A percentile compares a stretch with the other conserved stretches of the same genome.
These are phyloP conservation scores for Suillus subaureus DNA, from an alignment of 768 basidiomycete species.

Conservation along the genomic window DNA sequence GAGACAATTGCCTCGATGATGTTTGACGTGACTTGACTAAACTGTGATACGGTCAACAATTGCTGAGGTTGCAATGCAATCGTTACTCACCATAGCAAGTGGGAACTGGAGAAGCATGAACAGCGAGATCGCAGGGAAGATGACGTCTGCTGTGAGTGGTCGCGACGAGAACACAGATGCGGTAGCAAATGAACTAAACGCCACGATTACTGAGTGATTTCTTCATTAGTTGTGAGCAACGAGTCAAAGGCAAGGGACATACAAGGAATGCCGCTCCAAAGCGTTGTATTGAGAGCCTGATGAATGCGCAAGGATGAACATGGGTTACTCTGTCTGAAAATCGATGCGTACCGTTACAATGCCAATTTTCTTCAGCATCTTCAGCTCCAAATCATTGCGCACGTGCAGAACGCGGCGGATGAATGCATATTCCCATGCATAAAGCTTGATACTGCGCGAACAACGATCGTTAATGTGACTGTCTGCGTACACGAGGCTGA, in stretches of 20 bases:
- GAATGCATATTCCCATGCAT: conserved; percentile 95
- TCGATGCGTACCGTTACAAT: conserved; percentile 55
- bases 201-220: conserved; percentile 56
- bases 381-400: conserved; percentile 80
- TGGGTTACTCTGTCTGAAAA: neutral
- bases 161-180: conserved; percentile 61
- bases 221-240: conserved; percentile 2
- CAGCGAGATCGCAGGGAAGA: conserved; percentile 94
- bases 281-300: conserved; percentile 58
- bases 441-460: conserved; percentile 74
- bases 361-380: conserved; percentile 82
- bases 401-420: conserved; percentile 76
- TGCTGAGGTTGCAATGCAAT: neutral
- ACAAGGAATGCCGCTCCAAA: conserved; percentile 73
- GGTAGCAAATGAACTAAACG: conserved; percentile 80
- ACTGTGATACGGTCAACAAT: conserved; percentile 38
- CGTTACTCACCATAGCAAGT: conserved; percentile 66
- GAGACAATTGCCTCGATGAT: conserved; percentile 89
- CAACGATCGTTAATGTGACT: neutral
- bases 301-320: neutral
- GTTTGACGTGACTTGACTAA: conserved; percentile 73
- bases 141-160: conserved; percentile 86
- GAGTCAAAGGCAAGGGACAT: conserved; percentile 11
- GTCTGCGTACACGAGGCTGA: neutral
- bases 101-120: conserved; percentile 90